Base-by-base conservation (phyloP, 176 grass and related monocot species). In the Carex myosuroides region DNA sequence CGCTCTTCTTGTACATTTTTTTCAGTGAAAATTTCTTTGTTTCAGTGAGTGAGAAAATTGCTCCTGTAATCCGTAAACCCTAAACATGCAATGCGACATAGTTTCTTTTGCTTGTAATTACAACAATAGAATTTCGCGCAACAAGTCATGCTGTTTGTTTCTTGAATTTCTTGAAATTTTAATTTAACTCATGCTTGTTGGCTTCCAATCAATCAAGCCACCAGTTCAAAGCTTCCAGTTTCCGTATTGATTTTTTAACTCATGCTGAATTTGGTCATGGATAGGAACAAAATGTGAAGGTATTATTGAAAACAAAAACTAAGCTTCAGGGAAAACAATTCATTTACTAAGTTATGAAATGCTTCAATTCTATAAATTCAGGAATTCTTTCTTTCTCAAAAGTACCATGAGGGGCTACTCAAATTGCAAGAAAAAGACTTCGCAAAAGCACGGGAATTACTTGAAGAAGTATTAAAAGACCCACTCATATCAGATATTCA, bases 361-460 rank as follows among this genome's bases (percentile, higher is more conserved):
- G 1, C 35, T 70, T 70, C 3, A n/a, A 26, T 13, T 20, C 86
- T 78, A 83, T 60, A 65, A 69, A 89, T 80, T 77, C 86, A 93
- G 95, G 92, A 98, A 78, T 98, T 92, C 81, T 86, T 88, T 65
- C 91, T 98, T 86, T 94, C 92, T 82, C 89, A 98, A 75, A 98
- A 92, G 66, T 98, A 98, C 83, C 92, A 98, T 5, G 92, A 98
- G 22, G 95, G 91, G 2, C 95, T 95, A 73, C 79, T 93, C 50
- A 98, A 93, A 50, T 81, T 98, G 83, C 95, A 98, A 89, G 79
- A 83, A 69, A 95, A 95, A 89, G 86, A 93, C 41, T 95, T 88
- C 76, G 21, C 79, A 77, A 93, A 90, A 91, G 91, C 92, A 71
- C 48, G 88, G 69, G 88, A 98, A 74, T 88, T 95, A 83, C 87